Conservation (phyloP, 257 asterid genomes). For the Sherardia arvensis region DNA sequence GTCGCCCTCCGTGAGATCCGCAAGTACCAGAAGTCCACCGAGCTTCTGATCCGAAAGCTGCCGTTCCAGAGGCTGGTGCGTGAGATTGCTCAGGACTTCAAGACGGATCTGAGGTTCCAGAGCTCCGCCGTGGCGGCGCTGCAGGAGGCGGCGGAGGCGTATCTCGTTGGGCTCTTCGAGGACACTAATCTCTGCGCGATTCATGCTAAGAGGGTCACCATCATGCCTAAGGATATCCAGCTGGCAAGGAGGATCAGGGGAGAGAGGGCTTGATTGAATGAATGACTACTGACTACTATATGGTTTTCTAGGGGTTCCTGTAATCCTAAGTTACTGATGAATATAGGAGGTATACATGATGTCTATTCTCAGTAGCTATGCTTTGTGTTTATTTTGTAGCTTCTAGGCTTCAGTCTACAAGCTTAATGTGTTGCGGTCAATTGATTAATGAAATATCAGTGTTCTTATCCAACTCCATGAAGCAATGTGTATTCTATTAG, state of each 20-base stretch:
- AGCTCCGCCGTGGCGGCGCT: slow-evolving; percentile 27
- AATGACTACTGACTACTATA: too few relatives aligned
- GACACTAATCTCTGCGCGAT: slow-evolving; percentile 31
- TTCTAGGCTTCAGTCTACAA: neutral
- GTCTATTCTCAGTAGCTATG: neutral
- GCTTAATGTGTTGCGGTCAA: neutral
- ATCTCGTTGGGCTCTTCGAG: slow-evolving; percentile 25
- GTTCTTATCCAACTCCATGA: neutral
- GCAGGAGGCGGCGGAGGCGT: slow-evolving; percentile 32
- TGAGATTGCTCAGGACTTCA: slow-evolving; percentile 37
- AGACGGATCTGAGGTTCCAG: slow-evolving; percentile 33
- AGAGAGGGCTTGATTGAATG: slow-evolving; percentile 29
- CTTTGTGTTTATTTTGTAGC: neutral
- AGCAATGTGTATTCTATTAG: neutral
- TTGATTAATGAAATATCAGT: neutral
- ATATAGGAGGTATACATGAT: too few relatives aligned
- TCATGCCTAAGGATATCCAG: slow-evolving; percentile 31
- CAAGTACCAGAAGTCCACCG: slow-evolving; percentile 31
- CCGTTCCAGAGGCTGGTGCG: slow-evolving; percentile 32
- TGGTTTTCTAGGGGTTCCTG: neutral
- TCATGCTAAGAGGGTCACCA: slow-evolving; percentile 30
- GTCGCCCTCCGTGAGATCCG: slow-evolving; percentile 33
- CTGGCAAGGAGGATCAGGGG: slow-evolving; percentile 31
- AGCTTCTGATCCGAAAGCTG: slow-evolving; percentile 22
- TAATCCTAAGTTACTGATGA: neutral